Percentiles rank a stretch among this genome's conserved stretches.
These are phyloP conservation scores for Serendipita sp. DNA, from an alignment of 768 basidiomycete genomes.

Conservation along the genomic window DNA sequence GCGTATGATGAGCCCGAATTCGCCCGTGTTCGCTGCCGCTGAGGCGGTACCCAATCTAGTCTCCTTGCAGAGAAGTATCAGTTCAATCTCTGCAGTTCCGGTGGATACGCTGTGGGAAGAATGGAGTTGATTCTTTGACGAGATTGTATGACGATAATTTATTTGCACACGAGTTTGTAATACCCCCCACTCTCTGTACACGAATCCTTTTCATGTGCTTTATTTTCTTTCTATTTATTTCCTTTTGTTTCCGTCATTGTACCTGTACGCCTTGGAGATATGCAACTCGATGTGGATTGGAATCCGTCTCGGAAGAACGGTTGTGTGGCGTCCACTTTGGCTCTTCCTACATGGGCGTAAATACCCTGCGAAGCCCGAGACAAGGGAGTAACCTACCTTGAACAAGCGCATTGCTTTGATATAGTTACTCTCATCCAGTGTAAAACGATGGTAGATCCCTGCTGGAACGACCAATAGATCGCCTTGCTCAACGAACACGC, in stretches of 20 bases:
- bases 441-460: slow-evolving; percentile 92
- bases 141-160: background rate
- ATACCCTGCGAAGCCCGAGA: background rate
- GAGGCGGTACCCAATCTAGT: background rate
- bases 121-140: background rate
- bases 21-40: background rate
- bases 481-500: slow-evolving; percentile 56
- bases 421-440: slow-evolving; percentile 56
- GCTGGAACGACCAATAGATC: slow-evolving; percentile 80
- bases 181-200: background rate
- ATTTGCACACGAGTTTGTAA: background rate
- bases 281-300: slow-evolving; percentile 41
- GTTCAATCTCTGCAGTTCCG: background rate
- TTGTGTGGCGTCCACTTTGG: slow-evolving; percentile 81
- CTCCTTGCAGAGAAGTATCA: background rate
- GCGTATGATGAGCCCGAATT: background rate
- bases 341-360: slow-evolving; percentile 43
- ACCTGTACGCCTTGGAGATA: slow-evolving; percentile 33
- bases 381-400: slow-evolving; percentile 34
- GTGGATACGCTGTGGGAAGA: background rate
- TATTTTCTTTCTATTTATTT: too few species aligned
- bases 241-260: background rate
- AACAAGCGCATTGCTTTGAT: slow-evolving; percentile 74
- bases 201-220: too few species aligned
- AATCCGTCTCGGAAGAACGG: slow-evolving; percentile 44